Base-by-base conservation (phyloP, 2,329 filamentous ascomycete genomes). In the Phialocephala sp. region DNA sequence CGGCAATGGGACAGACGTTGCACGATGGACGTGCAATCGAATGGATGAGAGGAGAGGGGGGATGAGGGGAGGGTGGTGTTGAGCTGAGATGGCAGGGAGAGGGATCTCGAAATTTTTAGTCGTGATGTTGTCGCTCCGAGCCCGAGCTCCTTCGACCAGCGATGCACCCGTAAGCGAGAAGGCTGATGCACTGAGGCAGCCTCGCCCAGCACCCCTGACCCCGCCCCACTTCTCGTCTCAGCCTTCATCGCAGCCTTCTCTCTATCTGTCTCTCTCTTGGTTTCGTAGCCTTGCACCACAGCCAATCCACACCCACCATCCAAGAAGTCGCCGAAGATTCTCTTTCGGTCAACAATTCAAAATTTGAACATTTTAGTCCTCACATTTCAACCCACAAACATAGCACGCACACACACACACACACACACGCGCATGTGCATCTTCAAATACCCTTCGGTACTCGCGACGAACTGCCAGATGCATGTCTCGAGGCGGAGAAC, bases 401-500 rank as follows among this genome's bases (percentile, higher is more conserved):
- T n/a, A n/a, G 27, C 27, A 32, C 27, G n/a, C 27, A 6, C 27
- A 32, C 27, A 32, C 27, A 32, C 27, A 3, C 27, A 32, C 27
- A 32, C 27, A 3, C 27, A 6, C 27, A 32, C 41, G 11, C 45
- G 11, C 20, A 50, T 50, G 8, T 5, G n/a, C 45, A 50, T 50
- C 45, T 24, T 50, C 45, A n/a, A 50, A 50, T 24, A 22, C 45
- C 11, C 18, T 14, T 36, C 15, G 24, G 8, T 8, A 8, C 15
- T 24, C 35, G 35, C 52, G 52, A 35, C 32, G 52, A 35, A 36
- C 35, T 35, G 60, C 47, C 66, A 71, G 66, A 70, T 88, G 86
- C 79, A 90, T 90, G 87, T 88, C 87, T 80, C 80, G 82, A 76
- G 82, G 82, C 72, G 83, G 86, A 72, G 82, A 85, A 77, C 85